Evolutionary conservation across 108 stramenopile genomes (phyloP).

Genomic region (Fragilaria radians): DNA sequence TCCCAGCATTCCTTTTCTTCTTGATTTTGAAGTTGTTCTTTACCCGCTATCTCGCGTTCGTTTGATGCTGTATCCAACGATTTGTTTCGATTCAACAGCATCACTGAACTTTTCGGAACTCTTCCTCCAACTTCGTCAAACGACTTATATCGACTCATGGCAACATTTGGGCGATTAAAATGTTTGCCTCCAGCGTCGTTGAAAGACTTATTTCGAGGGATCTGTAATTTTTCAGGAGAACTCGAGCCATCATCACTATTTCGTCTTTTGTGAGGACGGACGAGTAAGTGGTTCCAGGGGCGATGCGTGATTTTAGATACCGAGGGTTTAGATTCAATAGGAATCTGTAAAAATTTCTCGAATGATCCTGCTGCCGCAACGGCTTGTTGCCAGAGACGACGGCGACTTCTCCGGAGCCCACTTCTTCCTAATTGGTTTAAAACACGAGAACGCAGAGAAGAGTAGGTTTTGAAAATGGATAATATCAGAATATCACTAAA

Average conservation of each 20-base stretch:
- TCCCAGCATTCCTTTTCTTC: not conserved
- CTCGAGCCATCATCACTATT: not conserved
- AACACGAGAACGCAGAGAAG: conserved; percentile 28
- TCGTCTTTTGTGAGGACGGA: not conserved
- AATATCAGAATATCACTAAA: conserved; percentile 47
- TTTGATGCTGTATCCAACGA: not conserved
- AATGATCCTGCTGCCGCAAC: conserved; percentile 43
- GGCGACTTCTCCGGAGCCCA: conserved; percentile 23
- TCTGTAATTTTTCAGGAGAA: not conserved
- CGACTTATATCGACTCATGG: no score
- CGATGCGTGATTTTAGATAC: not conserved
- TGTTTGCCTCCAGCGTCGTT: not conserved
- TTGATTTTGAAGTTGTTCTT: no score
- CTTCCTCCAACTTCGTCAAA: no score
- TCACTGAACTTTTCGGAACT: no score
- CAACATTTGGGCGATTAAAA: not conserved
- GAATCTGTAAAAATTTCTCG: conserved; percentile 57
- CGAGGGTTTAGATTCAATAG: conserved; percentile 23
- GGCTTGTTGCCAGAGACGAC: conserved; percentile 65
- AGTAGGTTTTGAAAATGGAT: conserved; percentile 63
- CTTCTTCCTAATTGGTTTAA: conserved; percentile 24
- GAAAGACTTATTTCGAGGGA: not conserved
- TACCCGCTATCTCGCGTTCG: no score
- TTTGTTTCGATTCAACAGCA: no score
- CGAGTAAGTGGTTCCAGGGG: no score